Conservation (phyloP, 2,329 filamentous ascomycete species). For the Thelonectria rubi region DNA sequence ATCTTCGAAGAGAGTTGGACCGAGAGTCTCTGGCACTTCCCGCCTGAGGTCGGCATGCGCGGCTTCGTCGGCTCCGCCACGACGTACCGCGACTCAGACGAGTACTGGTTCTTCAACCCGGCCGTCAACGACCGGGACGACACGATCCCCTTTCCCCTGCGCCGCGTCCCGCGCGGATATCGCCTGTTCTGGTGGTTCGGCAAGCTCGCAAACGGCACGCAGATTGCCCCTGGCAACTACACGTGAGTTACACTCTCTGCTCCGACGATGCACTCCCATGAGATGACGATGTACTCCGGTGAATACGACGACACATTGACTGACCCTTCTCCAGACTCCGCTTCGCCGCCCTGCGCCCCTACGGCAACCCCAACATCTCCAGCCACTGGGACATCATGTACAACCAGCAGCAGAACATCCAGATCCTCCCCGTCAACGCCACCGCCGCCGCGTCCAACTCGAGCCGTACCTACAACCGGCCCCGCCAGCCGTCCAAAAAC, state of each 20-base stretch:
- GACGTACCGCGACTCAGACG: conserved; percentile 48
- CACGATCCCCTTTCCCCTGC: conserved; percentile 50
- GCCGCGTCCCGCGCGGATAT: conserved; percentile 46
- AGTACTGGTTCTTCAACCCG: conserved; percentile 49
- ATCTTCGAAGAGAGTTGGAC: conserved; percentile 52
- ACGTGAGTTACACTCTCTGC: conserved; percentile 42
- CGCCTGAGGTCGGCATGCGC: conserved; percentile 48
- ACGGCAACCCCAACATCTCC: conserved; percentile 52
- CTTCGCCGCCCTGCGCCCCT: conserved; percentile 53
- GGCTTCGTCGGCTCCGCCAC: conserved; percentile 56
- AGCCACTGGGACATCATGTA: conserved; percentile 55
- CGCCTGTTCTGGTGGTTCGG: conserved; percentile 54
- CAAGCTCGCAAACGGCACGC: conserved; percentile 52
- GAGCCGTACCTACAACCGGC: conserved; percentile 30
- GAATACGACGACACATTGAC: not conserved
- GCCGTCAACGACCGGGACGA: conserved; percentile 49
- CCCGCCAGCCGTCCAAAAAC: conserved; percentile 11
- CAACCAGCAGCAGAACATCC: conserved; percentile 45
- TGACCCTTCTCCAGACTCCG: conserved; percentile 47
- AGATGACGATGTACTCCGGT: too few species aligned
- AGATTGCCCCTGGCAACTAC: conserved; percentile 53
- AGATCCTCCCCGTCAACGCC: conserved; percentile 46
- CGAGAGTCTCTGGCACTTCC: conserved; percentile 54
- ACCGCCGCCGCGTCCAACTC: conserved; percentile 38
- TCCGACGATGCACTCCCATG: too few species aligned